phyloP scores from a whole-genome alignment of 352 stramenopile genomes.

The Pythium rhizo-oryzae region DNA sequence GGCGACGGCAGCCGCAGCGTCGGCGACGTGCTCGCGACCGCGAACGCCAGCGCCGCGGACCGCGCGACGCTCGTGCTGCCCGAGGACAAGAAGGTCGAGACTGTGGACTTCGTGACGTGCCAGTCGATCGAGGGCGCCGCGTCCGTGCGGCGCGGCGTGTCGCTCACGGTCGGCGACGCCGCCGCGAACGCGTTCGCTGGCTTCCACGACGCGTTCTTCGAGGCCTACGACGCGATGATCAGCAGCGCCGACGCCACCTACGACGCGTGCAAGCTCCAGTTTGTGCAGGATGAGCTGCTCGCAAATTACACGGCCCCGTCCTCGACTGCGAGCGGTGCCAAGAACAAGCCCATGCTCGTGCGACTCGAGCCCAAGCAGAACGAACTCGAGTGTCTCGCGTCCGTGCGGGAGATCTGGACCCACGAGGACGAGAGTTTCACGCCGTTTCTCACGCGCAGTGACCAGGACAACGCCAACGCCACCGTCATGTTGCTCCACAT shows the following conservation, averaged over 20 bases:
- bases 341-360: constrained; percentile 58
- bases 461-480: constrained; percentile 39
- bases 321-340: constrained; percentile 12
- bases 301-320: constrained; percentile 35
- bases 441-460: constrained; percentile 69
- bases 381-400: constrained; percentile 47
- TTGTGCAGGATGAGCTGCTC: constrained; percentile 60
- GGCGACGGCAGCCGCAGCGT: constrained; percentile 17
- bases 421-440: constrained; percentile 49
- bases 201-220: constrained; percentile 62
- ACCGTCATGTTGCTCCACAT: constrained; percentile 70
- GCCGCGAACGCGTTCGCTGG: constrained; percentile 46
- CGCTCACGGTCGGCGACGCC: constrained; percentile 43
- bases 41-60: constrained; percentile 21
- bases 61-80: constrained; percentile 10
- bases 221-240: constrained; percentile 67
- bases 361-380: constrained; percentile 41
- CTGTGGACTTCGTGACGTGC: constrained; percentile 57
- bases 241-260: constrained; percentile 47
- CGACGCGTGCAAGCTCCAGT: constrained; percentile 70
- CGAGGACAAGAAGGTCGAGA: constrained; percentile 52
- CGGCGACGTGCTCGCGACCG: constrained; percentile 40
- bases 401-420: constrained; percentile 52
- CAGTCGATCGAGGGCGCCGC: constrained; percentile 10
- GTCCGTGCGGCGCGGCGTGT: constrained; percentile 39